Conservation (phyloP, 108 stramenopile genomes). For the Fragilaria crotonensis region DNA sequence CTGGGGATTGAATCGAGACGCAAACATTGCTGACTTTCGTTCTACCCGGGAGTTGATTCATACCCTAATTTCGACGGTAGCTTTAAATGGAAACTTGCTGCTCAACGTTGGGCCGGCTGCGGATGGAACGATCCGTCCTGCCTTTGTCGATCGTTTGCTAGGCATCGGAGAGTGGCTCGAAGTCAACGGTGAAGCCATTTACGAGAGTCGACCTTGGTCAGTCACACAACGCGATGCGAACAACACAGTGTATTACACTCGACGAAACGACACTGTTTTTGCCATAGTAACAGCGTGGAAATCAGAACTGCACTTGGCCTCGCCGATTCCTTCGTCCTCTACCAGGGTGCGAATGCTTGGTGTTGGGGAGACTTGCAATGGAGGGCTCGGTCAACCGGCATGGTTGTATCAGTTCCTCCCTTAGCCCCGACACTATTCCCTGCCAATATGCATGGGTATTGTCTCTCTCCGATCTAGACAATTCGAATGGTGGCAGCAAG, state of each 20-base stretch:
- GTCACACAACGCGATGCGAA: constrained; percentile 15
- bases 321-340: constrained; percentile 15
- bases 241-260: constrained; percentile 16
- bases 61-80: constrained; percentile 21
- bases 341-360: constrained; percentile 29
- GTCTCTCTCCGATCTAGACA: constrained; percentile 17
- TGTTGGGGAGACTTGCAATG: neutral
- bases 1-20: constrained; percentile 38
- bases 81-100: constrained; percentile 33
- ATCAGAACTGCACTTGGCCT: constrained; percentile 5
- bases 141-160: constrained; percentile 33
- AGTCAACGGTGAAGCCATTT: constrained; percentile 41
- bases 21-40: constrained; percentile 14
- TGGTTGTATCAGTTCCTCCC: constrained; percentile 20
- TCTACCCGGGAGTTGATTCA: constrained; percentile 26
- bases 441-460: constrained; percentile 45
- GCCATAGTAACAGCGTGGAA: constrained; percentile 32
- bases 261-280: constrained; percentile 5
- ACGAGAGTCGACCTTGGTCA: constrained; percentile 29
- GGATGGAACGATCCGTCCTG: constrained; percentile 35
- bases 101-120: constrained; percentile 41
- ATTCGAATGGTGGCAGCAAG: too few relatives aligned
- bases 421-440: constrained; percentile 34
- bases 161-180: constrained; percentile 38
- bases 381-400: neutral